These are phyloP conservation scores for Apiotrichum mycotoxinovorans DNA, from an alignment of 1,284 basidiomycete species.

Conservation along the genomic window DNA sequence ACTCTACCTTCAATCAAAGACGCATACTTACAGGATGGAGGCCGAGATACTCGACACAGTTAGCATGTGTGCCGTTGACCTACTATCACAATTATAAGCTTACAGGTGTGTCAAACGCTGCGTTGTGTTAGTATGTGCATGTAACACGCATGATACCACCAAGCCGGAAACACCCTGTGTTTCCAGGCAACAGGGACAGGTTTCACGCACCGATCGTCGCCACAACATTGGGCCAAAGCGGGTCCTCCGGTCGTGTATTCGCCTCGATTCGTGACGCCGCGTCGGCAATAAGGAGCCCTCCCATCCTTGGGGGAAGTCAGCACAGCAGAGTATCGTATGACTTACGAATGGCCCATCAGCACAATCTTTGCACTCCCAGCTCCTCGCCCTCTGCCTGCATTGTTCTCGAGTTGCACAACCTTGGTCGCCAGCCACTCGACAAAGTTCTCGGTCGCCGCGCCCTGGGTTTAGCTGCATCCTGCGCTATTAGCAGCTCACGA, in stretches of 20 bases:
- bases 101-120: conserved; percentile 89
- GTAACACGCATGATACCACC: too few relatives aligned
- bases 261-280: conserved; percentile 68
- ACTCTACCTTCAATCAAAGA: not conserved
- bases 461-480: conserved; percentile 51
- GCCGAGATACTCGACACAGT: conserved; percentile 65
- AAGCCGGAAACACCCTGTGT: too few relatives aligned
- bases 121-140: not conserved
- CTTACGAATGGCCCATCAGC: conserved; percentile 84
- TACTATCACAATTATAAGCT: not conserved
- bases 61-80: not conserved
- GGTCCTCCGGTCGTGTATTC: conserved; percentile 33
- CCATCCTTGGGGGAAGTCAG: conserved; percentile 62
- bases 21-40: conserved; percentile 62
- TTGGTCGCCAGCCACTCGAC: conserved; percentile 82
- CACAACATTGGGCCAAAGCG: conserved; percentile 48
- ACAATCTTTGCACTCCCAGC: conserved; percentile 76
- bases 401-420: conserved; percentile 72
- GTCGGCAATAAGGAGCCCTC: conserved; percentile 81
- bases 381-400: conserved; percentile 60
- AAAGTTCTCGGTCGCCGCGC: conserved; percentile 73
- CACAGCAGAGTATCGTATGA: too few relatives aligned
- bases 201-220: conserved; percentile 37
- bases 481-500: conserved; percentile 57
- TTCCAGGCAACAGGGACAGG: too few relatives aligned